Evolutionary conservation across 768 basidiomycete genomes (phyloP).

Genomic region (Serendipita sp.): DNA sequence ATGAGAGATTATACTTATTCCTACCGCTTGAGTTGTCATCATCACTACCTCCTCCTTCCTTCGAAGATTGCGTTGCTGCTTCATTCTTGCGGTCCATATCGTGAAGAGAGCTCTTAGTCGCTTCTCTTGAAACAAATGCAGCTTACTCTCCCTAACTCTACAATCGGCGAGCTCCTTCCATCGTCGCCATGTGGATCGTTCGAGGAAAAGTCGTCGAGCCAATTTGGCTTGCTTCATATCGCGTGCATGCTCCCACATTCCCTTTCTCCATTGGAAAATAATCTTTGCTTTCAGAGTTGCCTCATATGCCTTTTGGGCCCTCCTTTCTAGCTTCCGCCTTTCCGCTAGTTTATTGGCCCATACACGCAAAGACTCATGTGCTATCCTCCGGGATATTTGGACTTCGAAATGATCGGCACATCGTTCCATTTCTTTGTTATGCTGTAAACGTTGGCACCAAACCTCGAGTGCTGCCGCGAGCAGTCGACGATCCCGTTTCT

Average conservation of each 20-base stretch:
- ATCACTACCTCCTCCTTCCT: conserved; percentile 2
- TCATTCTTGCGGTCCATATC: neutral
- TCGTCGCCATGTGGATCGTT: conserved; percentile 28
- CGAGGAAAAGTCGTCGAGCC: conserved; percentile 35
- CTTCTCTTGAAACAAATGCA: conserved; percentile 22
- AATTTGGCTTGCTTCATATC: conserved; percentile 38
- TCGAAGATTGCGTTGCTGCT: neutral
- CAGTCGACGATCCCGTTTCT: neutral
- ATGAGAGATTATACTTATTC: neutral
- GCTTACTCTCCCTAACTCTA: conserved; percentile 29
- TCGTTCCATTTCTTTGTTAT: neutral
- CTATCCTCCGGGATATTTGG: neutral
- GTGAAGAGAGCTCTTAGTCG: neutral
- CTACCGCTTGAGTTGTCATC: neutral
- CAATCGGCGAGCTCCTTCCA: conserved; percentile 35
- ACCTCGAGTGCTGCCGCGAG: neutral
- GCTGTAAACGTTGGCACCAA: neutral
- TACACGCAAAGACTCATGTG: neutral
- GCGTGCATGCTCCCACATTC: conserved; percentile 34
- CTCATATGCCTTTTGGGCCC: neutral
- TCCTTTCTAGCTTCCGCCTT: neutral
- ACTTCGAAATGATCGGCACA: neutral
- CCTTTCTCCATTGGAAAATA: conserved; percentile 41
- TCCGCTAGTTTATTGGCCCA: neutral
- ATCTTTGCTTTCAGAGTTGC: conserved; percentile 12